phyloP scores from a whole-genome alignment of 192 early-diverging fungal genomes.

The Coemansia biformis region DNA sequence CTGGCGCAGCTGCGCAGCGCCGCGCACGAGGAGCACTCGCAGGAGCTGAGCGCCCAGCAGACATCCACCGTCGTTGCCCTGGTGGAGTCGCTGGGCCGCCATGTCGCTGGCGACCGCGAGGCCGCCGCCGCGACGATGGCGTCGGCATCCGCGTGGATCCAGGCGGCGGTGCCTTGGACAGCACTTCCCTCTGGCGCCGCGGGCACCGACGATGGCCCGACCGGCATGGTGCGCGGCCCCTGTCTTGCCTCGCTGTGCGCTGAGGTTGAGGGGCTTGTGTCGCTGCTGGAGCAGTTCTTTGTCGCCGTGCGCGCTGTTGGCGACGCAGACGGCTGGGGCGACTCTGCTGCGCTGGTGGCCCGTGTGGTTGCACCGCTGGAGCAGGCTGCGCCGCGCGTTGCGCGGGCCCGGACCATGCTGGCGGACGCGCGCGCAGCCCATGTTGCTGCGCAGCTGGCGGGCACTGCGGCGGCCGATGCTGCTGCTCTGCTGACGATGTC shows the following conservation, averaged over 20 bases:
- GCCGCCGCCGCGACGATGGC: conserved; percentile 22
- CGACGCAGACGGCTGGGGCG: conserved; percentile 28
- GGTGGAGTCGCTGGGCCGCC: conserved; percentile 20
- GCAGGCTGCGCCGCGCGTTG: conserved; percentile 2
- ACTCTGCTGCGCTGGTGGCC: background rate
- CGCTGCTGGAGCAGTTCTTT: conserved; percentile 22
- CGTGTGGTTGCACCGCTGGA: conserved; percentile 3
- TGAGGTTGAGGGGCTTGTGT: conserved; percentile 9
- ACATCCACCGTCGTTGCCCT: conserved; percentile 22
- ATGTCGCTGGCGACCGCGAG: conserved; percentile 21
- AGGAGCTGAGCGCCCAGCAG: conserved; percentile 33
- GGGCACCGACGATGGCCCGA: too few species aligned
- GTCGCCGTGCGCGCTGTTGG: conserved; percentile 7
- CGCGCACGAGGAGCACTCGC: conserved; percentile 28
- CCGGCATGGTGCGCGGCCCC: background rate
- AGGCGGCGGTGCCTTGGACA: conserved; percentile 15
- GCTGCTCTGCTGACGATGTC: conserved; percentile 3
- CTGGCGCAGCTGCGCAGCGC: conserved; percentile 32
- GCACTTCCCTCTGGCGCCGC: background rate
- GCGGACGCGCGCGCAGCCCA: background rate
- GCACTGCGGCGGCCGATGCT: conserved; percentile 1
- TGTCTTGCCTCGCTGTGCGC: conserved; percentile 15
- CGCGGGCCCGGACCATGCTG: conserved; percentile 9
- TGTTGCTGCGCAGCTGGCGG: conserved; percentile 8
- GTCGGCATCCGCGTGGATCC: conserved; percentile 27